These are phyloP conservation scores for Ceratobasidium sp. DNA, from an alignment of 1,284 basidiomycete species.

Conservation along the genomic window DNA sequence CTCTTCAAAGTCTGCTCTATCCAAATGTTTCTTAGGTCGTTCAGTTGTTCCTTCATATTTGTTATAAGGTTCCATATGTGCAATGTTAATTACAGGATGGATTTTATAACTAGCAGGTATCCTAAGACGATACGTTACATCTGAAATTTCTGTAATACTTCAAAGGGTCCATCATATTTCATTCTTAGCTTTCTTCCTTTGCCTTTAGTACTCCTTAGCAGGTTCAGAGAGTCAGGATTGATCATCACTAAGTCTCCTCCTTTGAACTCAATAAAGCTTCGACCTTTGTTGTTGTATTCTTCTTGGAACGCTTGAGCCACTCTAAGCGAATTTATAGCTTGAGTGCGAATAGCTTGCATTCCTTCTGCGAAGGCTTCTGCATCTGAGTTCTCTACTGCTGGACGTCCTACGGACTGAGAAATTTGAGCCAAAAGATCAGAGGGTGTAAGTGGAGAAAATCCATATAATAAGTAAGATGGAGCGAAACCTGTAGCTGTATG, in stretches of 20 bases:
- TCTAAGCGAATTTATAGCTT: slow-evolving; percentile 49
- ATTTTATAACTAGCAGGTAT: slow-evolving; percentile 54
- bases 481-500: slow-evolving; percentile 49
- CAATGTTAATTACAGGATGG: slow-evolving; percentile 55
- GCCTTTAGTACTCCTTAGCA: slow-evolving; percentile 52
- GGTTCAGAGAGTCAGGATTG: slow-evolving; percentile 56
- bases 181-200: slow-evolving; percentile 56
- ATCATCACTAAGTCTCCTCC: slow-evolving; percentile 55
- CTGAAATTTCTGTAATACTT: slow-evolving; percentile 53
- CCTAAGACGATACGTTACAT: slow-evolving; percentile 53
- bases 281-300: slow-evolving; percentile 51
- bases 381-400: slow-evolving; percentile 32
- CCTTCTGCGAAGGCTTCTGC: slow-evolving; percentile 44
- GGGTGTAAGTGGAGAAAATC: slow-evolving; percentile 49
- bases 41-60: slow-evolving; percentile 49
- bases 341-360: slow-evolving; percentile 45
- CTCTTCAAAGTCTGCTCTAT: slow-evolving; percentile 16
- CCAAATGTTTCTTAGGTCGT: slow-evolving; percentile 32
- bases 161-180: slow-evolving; percentile 57
- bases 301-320: slow-evolving; percentile 47
- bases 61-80: slow-evolving; percentile 53
- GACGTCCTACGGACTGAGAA: background rate
- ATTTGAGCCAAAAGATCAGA: slow-evolving; percentile 5
- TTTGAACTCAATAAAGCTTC: slow-evolving; percentile 48
- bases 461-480: slow-evolving; percentile 51